These are phyloP conservation scores for Cryptococcus hybrid DNA, from an alignment of 1,284 basidiomycete species.

Conservation along the genomic window DNA sequence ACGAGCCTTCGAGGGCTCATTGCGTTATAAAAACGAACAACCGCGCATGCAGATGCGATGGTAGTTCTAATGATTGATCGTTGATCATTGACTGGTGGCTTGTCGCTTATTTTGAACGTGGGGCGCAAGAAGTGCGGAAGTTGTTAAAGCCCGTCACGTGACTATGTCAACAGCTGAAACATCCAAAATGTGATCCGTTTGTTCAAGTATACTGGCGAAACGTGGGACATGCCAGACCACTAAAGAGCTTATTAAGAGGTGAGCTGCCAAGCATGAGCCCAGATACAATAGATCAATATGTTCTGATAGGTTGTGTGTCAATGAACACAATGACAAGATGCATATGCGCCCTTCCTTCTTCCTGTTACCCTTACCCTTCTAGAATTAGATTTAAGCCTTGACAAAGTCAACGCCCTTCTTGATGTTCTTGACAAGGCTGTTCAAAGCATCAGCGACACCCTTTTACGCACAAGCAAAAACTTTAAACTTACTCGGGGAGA, in stretches of 20 bases:
- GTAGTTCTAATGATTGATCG: not conserved
- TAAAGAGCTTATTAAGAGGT: too few species aligned
- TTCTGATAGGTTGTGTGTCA: not conserved
- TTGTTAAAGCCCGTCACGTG: not conserved
- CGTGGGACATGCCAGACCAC: too few species aligned
- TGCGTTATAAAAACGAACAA: not conserved
- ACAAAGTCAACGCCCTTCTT: slow-evolving; percentile 87
- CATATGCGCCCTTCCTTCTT: not conserved
- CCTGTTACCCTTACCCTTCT: not conserved
- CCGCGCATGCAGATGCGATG: not conserved
- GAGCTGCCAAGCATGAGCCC: too few species aligned
- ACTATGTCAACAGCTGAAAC: too few species aligned
- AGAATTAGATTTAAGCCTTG: slow-evolving; percentile 16
- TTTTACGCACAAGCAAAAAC: not conserved
- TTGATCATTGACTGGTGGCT: not conserved
- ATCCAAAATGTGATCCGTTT: too few species aligned
- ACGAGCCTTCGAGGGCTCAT: not conserved
- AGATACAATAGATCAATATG: too few species aligned
- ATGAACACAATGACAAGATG: not conserved
- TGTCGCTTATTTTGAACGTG: too few species aligned
- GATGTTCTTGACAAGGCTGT: slow-evolving; percentile 86
- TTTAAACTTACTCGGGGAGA: slow-evolving; percentile 66
- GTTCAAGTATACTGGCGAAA: too few species aligned
- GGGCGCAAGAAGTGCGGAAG: not conserved
- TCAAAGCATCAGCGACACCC: not conserved